Conservation (phyloP, 2,329 filamentous ascomycete species). For the Reticulascus tulasneorum region DNA sequence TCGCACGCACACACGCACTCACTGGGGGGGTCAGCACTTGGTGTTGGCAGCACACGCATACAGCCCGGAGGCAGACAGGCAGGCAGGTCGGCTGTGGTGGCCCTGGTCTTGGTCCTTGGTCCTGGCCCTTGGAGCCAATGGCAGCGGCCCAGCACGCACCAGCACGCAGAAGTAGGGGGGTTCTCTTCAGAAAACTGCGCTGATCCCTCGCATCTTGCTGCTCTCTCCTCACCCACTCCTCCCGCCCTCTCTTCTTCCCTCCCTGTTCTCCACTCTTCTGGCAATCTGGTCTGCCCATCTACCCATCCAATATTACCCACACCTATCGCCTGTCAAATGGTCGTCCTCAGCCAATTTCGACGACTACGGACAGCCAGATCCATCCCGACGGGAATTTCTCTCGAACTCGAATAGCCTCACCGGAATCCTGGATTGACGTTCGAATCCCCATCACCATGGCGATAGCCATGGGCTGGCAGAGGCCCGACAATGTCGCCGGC, state of each 20-base stretch:
- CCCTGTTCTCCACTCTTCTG: conserved; percentile 11
- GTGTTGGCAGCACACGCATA: no score
- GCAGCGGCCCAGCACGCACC: neutral
- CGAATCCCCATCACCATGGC: conserved; percentile 51
- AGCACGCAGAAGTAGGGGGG: neutral
- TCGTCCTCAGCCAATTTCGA: conserved; percentile 15
- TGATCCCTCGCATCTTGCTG: conserved; percentile 13
- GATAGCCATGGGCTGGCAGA: conserved; percentile 67
- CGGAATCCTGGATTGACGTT: conserved; percentile 44
- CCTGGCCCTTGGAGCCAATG: neutral
- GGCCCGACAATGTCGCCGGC: conserved; percentile 71
- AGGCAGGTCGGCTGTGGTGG: no score
- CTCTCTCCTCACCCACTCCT: conserved; percentile 14
- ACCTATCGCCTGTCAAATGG: conserved; percentile 14
- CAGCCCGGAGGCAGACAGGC: no score
- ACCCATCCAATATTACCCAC: conserved; percentile 1
- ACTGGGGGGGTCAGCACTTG: no score
- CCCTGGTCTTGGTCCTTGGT: no score
- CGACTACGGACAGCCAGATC: conserved; percentile 10
- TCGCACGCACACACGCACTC: no score
- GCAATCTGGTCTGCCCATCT: neutral
- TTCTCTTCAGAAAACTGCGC: conserved; percentile 8
- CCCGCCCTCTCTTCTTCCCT: conserved; percentile 5
- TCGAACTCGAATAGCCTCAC: neutral
- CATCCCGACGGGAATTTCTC: neutral